Percentiles rank a stretch among this genome's conserved stretches.
Evolutionary conservation across 108 stramenopile species (phyloP).

Genomic region (Cyclotella choctawhatcheeana): DNA sequence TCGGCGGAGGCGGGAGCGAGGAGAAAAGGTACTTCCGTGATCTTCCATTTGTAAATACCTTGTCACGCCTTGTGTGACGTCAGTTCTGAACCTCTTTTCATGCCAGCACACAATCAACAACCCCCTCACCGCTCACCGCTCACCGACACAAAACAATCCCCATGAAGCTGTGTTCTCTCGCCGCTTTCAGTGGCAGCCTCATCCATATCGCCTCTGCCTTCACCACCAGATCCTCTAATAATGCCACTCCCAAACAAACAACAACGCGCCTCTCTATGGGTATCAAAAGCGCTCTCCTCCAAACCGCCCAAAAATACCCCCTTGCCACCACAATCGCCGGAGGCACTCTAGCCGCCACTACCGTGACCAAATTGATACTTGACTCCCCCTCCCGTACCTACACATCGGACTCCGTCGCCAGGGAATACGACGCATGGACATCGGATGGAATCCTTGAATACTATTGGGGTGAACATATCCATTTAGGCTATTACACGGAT

Average conservation of each 20-base stretch:
- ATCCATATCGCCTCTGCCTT: conserved; percentile 6
- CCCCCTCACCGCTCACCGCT: too few relatives aligned
- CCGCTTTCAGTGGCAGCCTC: conserved; percentile 16
- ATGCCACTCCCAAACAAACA: background rate
- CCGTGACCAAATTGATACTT: conserved; percentile 66
- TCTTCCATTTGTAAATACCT: too few relatives aligned
- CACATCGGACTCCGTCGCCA: conserved; percentile 72
- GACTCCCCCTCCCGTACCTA: conserved; percentile 87
- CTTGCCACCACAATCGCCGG: conserved; percentile 53
- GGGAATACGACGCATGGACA: conserved; percentile 94
- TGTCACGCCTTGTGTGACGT: too few relatives aligned
- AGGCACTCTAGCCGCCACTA: conserved; percentile 67
- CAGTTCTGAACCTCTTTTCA: background rate
- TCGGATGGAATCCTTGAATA: conserved; percentile 96
- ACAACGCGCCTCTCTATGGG: conserved; percentile 50
- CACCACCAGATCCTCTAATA: conserved; percentile 15
- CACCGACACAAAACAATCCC: background rate
- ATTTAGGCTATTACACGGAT: conserved; percentile 93
- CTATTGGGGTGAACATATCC: conserved; percentile 99
- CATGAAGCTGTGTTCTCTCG: conserved; percentile 25
- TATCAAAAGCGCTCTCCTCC: conserved; percentile 36
- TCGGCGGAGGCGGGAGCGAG: too few relatives aligned
- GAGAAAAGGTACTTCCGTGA: too few relatives aligned
- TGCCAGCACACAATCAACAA: background rate
- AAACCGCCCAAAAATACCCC: conserved; percentile 22